Percentiles rank a stretch among this genome's conserved stretches.
These are phyloP conservation scores for Leccinum subfulvum DNA, from an alignment of 1,284 basidiomycete species.

Conservation along the genomic window DNA sequence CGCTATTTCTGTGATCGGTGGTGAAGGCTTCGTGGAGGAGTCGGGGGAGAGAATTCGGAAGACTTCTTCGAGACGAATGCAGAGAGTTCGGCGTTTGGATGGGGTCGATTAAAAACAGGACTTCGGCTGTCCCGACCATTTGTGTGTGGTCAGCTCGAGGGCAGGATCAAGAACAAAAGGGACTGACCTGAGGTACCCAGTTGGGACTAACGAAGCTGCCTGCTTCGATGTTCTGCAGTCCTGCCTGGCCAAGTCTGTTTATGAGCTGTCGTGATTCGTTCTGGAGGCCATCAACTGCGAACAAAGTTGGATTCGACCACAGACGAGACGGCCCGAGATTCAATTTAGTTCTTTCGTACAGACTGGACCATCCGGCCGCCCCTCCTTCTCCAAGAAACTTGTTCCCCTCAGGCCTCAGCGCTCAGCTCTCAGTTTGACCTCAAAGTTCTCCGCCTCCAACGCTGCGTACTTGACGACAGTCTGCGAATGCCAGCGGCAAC, in stretches of 20 bases:
- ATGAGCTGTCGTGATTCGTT: too few relatives aligned
- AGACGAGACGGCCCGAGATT: too few relatives aligned
- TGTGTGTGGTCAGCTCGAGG: conserved; percentile 29
- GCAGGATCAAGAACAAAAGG: not conserved
- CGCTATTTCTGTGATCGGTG: conserved; percentile 25
- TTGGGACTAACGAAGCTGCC: conserved; percentile 93
- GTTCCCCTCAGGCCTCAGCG: too few relatives aligned
- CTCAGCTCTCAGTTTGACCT: too few relatives aligned
- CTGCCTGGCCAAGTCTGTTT: conserved; percentile 29
- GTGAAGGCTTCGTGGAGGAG: conserved; percentile 23
- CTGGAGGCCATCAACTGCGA: conserved; percentile 29
- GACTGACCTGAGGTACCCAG: conserved; percentile 86
- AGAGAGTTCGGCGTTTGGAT: conserved; percentile 65
- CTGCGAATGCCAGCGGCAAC: too few relatives aligned
- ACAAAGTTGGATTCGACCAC: conserved; percentile 7
- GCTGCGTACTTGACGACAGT: too few relatives aligned
- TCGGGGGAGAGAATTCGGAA: conserved; percentile 29
- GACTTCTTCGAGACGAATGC: conserved; percentile 77
- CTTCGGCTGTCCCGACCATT: conserved; percentile 87
- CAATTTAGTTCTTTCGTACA: too few relatives aligned
- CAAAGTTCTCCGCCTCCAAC: too few relatives aligned
- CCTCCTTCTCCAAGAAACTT: too few relatives aligned
- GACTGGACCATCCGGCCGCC: too few relatives aligned
- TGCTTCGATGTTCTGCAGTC: conserved; percentile 76
- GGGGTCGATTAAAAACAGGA: conserved; percentile 60